Percentiles rank a stretch among this genome's conserved stretches.
phyloP scores from a whole-genome alignment of 2,329 filamentous ascomycete species.

The Diaporthe sp. region DNA sequence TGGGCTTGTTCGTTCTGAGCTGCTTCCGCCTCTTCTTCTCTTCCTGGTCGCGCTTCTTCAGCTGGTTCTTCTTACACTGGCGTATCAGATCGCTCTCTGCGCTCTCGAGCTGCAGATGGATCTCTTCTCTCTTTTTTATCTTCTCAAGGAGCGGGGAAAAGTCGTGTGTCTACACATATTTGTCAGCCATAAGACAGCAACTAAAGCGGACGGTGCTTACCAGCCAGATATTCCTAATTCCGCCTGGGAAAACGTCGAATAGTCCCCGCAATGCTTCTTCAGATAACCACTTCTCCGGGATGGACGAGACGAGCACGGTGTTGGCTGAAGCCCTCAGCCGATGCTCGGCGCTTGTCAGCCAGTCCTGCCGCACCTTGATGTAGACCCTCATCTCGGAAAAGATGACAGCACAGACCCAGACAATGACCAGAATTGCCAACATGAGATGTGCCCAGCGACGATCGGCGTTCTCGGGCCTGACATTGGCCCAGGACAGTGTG shows the following conservation, averaged over 20 bases:
- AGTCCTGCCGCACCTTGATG: slow-evolving; percentile 92
- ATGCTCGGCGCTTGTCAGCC: slow-evolving; percentile 93
- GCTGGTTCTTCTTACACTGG: slow-evolving; percentile 80
- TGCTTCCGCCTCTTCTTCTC: slow-evolving; percentile 73
- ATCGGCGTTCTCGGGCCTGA: slow-evolving; percentile 71
- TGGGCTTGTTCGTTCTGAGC: slow-evolving; percentile 57
- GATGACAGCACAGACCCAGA: slow-evolving; percentile 89
- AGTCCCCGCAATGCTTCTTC: slow-evolving; percentile 83
- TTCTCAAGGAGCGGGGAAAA: slow-evolving; percentile 86
- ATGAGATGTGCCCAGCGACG: slow-evolving; percentile 88
- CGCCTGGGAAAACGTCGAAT: slow-evolving; percentile 96
- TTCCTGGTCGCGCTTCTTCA: slow-evolving; percentile 72
- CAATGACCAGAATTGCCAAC: slow-evolving; percentile 79
- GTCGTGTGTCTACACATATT: slow-evolving; percentile 72
- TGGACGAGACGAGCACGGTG: slow-evolving; percentile 91
- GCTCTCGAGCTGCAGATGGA: slow-evolving; percentile 78
- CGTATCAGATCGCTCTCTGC: slow-evolving; percentile 89
- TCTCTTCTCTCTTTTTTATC: slow-evolving; percentile 76
- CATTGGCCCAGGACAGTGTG: slow-evolving; percentile 87
- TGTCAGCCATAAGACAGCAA: not conserved
- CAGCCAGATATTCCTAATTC: slow-evolving; percentile 95
- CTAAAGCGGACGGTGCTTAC: not conserved
- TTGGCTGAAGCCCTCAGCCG: slow-evolving; percentile 93
- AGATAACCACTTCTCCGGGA: slow-evolving; percentile 90
- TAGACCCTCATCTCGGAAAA: slow-evolving; percentile 89